A percentile compares a stretch with the other conserved stretches of the same genome.
phyloP scores from a whole-genome alignment of 768 basidiomycete species.

The Phlegmacium glaucopus region DNA sequence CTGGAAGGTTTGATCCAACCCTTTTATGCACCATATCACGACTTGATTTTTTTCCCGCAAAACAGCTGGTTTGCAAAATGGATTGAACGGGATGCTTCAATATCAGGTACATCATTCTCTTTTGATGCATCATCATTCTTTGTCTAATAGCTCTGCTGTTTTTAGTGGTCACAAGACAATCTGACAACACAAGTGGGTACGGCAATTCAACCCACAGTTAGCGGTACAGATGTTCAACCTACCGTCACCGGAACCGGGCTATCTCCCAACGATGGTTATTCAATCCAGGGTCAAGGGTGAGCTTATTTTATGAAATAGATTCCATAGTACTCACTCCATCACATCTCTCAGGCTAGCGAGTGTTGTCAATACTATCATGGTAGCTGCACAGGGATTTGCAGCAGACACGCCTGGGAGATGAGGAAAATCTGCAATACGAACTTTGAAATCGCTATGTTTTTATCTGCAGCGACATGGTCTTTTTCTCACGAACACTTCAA shows the following conservation, averaged over 20 bases:
- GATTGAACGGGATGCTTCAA: slow-evolving; percentile 43
- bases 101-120: slow-evolving; percentile 36
- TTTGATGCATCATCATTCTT: background rate
- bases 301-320: slow-evolving; percentile 8
- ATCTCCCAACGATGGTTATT: slow-evolving; percentile 70
- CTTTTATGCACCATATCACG: background rate
- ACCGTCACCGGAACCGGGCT: slow-evolving; percentile 36
- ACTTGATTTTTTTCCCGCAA: background rate
- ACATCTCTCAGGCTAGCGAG: slow-evolving; percentile 20
- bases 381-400: slow-evolving; percentile 32
- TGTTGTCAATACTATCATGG: slow-evolving; percentile 27
- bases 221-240: slow-evolving; percentile 29
- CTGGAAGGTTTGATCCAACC: slow-evolving; percentile 34
- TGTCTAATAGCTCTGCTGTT: slow-evolving; percentile 19
- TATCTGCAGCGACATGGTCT: background rate
- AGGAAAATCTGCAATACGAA: background rate
- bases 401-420: slow-evolving; percentile 11
- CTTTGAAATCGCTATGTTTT: background rate
- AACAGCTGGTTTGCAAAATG: slow-evolving; percentile 37
- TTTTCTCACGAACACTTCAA: background rate
- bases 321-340: background rate
- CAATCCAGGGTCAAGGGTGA: slow-evolving; percentile 37
- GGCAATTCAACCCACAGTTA: slow-evolving; percentile 32
- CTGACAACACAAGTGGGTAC: slow-evolving; percentile 47
- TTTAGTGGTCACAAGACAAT: slow-evolving; percentile 54